Conservation (phyloP, 2,329 filamentous ascomycete genomes). For the Phoma sp. region DNA sequence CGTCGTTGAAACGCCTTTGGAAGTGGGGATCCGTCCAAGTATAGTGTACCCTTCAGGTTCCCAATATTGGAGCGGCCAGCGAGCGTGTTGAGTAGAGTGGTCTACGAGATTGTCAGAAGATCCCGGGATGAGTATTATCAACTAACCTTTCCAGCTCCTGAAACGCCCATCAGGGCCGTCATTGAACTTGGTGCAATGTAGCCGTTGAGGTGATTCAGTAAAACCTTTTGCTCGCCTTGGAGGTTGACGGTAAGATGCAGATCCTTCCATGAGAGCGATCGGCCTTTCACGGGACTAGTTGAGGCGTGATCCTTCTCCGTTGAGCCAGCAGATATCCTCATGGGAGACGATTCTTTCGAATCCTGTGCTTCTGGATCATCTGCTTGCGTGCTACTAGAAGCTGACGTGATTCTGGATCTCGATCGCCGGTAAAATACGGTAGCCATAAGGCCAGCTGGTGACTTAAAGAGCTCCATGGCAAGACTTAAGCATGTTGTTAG, state of each 20-base stretch:
- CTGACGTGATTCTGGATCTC: background rate
- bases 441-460: slow-evolving; percentile 3
- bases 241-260: background rate
- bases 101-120: slow-evolving; percentile 9
- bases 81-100: slow-evolving; percentile 39
- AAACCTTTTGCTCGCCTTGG: background rate
- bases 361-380: slow-evolving; percentile 1
- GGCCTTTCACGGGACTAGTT: slow-evolving; percentile 1
- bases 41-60: slow-evolving; percentile 30
- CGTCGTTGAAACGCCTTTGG: slow-evolving; percentile 35
- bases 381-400: background rate
- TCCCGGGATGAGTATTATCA: background rate
- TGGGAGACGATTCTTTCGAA: background rate
- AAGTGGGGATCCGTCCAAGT: slow-evolving; percentile 33
- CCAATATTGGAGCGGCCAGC: slow-evolving; percentile 35
- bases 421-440: slow-evolving; percentile 2
- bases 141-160: slow-evolving; percentile 38
- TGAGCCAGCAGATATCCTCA: background rate
- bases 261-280: slow-evolving; percentile 2
- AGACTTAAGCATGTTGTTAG: background rate
- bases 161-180: slow-evolving; percentile 47
- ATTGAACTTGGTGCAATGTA: slow-evolving; percentile 58
- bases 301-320: background rate
- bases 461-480: slow-evolving; percentile 2
- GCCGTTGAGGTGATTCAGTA: slow-evolving; percentile 59